A percentile compares a stretch with the other conserved stretches of the same genome.
Conservation (phyloP, 2,329 filamentous ascomycete genomes). For the Colletotrichum sojae region DNA sequence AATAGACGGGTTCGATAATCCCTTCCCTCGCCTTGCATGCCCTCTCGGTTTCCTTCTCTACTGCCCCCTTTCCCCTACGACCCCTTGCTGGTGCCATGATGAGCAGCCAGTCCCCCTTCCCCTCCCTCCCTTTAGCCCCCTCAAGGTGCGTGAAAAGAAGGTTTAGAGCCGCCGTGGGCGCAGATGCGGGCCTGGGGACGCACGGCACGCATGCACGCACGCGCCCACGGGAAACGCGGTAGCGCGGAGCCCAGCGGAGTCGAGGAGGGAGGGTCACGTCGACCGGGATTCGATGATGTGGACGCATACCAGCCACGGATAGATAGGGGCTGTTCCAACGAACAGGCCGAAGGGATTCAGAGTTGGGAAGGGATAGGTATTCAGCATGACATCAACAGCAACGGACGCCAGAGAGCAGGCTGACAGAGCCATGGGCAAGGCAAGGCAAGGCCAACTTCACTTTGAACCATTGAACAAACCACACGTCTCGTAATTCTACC, state of each 20-base stretch:
- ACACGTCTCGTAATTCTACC: no score
- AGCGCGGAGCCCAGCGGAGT: conserved; percentile 20
- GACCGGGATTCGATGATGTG: conserved; percentile 1
- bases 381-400: no score
- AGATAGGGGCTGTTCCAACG: no score
- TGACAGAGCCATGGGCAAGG: no score
- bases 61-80: background rate
- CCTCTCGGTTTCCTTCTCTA: background rate
- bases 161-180: conserved; percentile 34
- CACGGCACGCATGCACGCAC: conserved; percentile 20
- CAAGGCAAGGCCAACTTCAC: no score
- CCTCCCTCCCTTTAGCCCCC: background rate
- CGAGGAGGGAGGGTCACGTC: background rate
- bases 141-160: conserved; percentile 28
- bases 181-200: conserved; percentile 18
- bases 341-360: no score
- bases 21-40: background rate
- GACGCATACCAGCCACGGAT: background rate
- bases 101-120: no score
- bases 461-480: no score
- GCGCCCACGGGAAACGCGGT: conserved; percentile 13
- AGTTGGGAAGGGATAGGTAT: no score
- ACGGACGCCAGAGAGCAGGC: no score
- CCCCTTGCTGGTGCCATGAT: background rate
- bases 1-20: conserved; percentile 5